phyloP scores from a whole-genome alignment of 2,329 filamentous ascomycete genomes.

The Hymenoscyphus scutula region DNA sequence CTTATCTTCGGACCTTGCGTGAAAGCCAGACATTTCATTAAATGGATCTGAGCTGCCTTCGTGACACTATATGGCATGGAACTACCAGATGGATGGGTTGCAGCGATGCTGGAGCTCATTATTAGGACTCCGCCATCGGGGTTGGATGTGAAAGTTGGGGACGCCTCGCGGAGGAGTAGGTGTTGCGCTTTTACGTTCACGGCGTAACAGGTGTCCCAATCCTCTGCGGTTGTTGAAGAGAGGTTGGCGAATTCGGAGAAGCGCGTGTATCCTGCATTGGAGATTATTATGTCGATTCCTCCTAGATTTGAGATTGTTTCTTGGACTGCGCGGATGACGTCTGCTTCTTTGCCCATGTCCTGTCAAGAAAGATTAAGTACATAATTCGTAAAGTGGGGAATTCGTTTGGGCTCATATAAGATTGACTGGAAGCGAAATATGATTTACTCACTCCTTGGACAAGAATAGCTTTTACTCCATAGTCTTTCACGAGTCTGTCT shows the following conservation, averaged over 20 bases:
- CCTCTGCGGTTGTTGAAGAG: slow-evolving; percentile 30
- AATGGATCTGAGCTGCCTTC: slow-evolving; percentile 68
- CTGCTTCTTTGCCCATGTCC: slow-evolving; percentile 56
- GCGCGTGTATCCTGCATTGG: slow-evolving; percentile 30
- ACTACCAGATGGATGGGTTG: slow-evolving; percentile 49
- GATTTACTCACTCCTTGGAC: slow-evolving; percentile 45
- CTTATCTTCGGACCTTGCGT: slow-evolving; percentile 54
- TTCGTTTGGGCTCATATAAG: neutral
- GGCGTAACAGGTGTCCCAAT: slow-evolving; percentile 58
- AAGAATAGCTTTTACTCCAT: slow-evolving; percentile 51
- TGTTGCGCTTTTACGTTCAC: slow-evolving; percentile 64
- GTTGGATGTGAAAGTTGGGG: slow-evolving; percentile 30
- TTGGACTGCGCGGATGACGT: slow-evolving; percentile 52
- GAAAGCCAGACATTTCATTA: slow-evolving; percentile 53
- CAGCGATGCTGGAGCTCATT: slow-evolving; percentile 62
- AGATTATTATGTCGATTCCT: slow-evolving; percentile 50
- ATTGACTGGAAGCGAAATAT: neutral
- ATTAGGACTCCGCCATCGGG: slow-evolving; percentile 53
- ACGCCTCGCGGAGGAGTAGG: slow-evolving; percentile 55
- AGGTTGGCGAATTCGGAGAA: slow-evolving; percentile 32
- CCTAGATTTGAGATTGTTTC: slow-evolving; percentile 55
- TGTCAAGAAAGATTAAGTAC: slow-evolving; percentile 27
- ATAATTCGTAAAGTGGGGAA: neutral
- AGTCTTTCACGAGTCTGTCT: slow-evolving; percentile 44
- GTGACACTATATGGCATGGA: slow-evolving; percentile 64